phyloP scores from a whole-genome alignment of 2,329 filamentous ascomycete genomes.

The Colletotrichum euphorbiae region DNA sequence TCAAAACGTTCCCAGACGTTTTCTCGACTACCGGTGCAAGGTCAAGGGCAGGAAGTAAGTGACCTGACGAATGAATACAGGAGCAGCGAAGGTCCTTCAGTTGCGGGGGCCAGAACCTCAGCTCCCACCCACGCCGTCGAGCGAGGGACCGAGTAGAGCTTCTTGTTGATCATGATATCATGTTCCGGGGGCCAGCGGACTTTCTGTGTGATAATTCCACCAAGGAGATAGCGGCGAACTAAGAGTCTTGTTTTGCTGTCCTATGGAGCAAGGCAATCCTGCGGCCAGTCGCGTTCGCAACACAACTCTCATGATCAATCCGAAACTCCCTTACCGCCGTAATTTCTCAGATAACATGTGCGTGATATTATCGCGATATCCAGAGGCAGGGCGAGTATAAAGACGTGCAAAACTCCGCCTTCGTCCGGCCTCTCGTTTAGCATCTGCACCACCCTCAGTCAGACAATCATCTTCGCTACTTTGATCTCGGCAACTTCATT shows the following conservation, averaged over 20 bases:
- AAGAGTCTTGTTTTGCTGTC: too few relatives aligned
- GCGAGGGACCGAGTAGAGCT: not conserved
- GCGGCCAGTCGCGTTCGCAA: not conserved
- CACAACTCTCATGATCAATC: constrained; percentile 20
- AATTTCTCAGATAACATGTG: not conserved
- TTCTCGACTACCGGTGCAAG: constrained; percentile 14
- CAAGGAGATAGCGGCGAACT: constrained; percentile 29
- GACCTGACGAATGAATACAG: constrained; percentile 11
- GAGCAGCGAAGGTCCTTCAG: constrained; percentile 7
- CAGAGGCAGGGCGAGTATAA: constrained; percentile 9
- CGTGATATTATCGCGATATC: constrained; percentile 1
- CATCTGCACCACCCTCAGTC: constrained; percentile 21
- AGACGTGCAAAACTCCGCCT: not conserved
- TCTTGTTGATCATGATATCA: not conserved
- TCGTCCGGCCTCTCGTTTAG: not conserved
- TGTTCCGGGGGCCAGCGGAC: not conserved
- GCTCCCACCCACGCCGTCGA: constrained; percentile 5
- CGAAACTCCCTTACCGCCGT: constrained; percentile 26
- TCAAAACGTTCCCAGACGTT: not conserved
- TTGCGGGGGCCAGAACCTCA: not conserved
- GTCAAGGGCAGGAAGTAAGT: constrained; percentile 7
- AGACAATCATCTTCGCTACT: not conserved
- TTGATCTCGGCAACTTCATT: not conserved
- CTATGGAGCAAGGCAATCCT: constrained; percentile 2
- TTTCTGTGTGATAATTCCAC: constrained; percentile 30